Base-by-base conservation (phyloP, 495 filamentous ascomycete species). In the Penicillium alfredii region DNA sequence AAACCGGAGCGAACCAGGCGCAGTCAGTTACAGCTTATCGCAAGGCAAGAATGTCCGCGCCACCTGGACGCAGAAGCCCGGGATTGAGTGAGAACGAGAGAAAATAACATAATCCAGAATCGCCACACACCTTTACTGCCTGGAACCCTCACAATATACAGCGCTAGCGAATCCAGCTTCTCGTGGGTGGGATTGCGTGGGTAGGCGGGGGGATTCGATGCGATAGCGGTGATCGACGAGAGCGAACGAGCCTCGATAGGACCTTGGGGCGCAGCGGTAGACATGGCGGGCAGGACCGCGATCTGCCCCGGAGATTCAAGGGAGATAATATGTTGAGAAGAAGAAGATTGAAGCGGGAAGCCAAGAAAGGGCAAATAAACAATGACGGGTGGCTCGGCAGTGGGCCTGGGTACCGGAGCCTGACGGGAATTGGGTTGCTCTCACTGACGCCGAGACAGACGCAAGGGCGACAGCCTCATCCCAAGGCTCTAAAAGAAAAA, bases 91-190 rank as follows among this genome's bases (percentile, higher is more conserved):
- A n/a, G n/a, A n/a, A n/a, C n/a, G n/a, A n/a, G n/a, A n/a, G n/a
- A 8, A 8, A 25, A 7, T 25, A 8, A 9, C 23, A 25, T n/a
- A 25, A n/a, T 18, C 24, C 5, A 35, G 13, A 30, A 27, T n/a
- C 15, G 15, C 13, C 19, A 57, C 70, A 21, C 68, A 90, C 88
- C 88, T 78, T 77, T 77, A 44, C 82, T 94, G 9, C 92, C 89
- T 2, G 90, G 90, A 0, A 97, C 89, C 38, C 88, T 72, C 8
- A 88, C 88, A 44, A 97, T 93, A 55, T 97, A 97, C 14, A 97
- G 68, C 3, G 79, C 76, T 25, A 97, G 59, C 6, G 84, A 80
- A 23, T 83, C 72, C 34, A 77, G 71, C 40, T 63, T 69, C 39
- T 68, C 60, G 43, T 80, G 76, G 8, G 74, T 79, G n/a, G 77